These are phyloP conservation scores for Bruguiera parviflora DNA, from an alignment of 345 rosid species.

Conservation along the genomic window DNA sequence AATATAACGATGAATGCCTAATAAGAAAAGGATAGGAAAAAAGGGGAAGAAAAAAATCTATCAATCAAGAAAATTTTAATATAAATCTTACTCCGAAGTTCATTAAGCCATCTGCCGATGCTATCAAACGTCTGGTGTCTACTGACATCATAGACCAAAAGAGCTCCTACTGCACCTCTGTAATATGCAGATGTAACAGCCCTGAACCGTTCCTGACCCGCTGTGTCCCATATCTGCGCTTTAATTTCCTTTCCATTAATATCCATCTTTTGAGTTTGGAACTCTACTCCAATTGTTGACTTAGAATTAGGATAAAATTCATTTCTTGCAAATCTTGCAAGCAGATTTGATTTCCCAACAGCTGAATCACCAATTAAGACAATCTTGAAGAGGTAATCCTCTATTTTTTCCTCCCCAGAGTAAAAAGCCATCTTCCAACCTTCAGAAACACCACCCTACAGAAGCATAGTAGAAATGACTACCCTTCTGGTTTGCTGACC, in stretches of 20 bases:
- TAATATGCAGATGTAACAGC: conserved; percentile 97
- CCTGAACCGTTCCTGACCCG: conserved; percentile 97
- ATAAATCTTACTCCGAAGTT: conserved; percentile 78
- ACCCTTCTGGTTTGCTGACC: conserved; percentile 11
- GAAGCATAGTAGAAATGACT: conserved; percentile 35
- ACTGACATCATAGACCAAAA: conserved; percentile 89
- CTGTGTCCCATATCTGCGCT: conserved; percentile 99
- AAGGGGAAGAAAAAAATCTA: background rate
- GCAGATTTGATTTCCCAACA: conserved; percentile 95
- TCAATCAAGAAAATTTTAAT: background rate
- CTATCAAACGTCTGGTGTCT: conserved; percentile 88
- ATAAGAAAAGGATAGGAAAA: background rate
- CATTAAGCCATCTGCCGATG: conserved; percentile 93
- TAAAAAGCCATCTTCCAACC: conserved; percentile 63
- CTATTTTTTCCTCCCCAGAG: conserved; percentile 71
- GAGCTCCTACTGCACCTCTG: conserved; percentile 98
- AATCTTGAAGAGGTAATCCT: conserved; percentile 94
- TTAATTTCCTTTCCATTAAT: conserved; percentile 88
- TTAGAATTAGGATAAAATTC: conserved; percentile 93
- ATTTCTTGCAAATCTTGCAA: conserved; percentile 94
- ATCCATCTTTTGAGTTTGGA: conserved; percentile 91
- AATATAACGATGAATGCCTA: background rate
- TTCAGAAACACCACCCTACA: conserved; percentile 35
- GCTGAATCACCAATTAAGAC: conserved; percentile 94
- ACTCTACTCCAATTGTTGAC: conserved; percentile 97